phyloP scores from a whole-genome alignment of 371 early-diverging fungal species.

The Chytridium lagenaria region DNA sequence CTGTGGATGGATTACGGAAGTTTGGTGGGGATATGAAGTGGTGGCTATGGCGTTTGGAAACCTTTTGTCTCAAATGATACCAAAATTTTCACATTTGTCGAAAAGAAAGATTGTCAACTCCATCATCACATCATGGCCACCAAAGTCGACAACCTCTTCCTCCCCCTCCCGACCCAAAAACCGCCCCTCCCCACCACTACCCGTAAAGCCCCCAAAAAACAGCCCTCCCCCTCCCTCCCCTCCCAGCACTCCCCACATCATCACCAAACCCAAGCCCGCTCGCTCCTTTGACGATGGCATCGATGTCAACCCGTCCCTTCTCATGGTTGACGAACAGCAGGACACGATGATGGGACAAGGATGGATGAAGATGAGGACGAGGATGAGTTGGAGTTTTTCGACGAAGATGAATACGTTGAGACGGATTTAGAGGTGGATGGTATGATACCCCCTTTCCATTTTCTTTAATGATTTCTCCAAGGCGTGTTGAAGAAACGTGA shows the following conservation, averaged over 20 bases:
- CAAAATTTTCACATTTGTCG: too few species aligned
- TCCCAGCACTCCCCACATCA: not conserved
- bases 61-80: too few species aligned
- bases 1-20: too few species aligned
- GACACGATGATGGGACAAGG: slow-evolving; percentile 8
- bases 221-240: not conserved
- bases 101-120: too few species aligned
- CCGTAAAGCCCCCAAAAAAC: not conserved
- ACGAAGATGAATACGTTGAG: slow-evolving; percentile 37
- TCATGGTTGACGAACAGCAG: not conserved
- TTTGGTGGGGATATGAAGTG: too few species aligned
- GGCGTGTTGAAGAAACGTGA: slow-evolving; percentile 40
- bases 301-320: not conserved
- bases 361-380: slow-evolving; percentile 22
- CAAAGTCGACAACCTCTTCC: not conserved
- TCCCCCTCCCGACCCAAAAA: not conserved
- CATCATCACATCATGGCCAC: too few species aligned
- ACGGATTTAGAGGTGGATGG: slow-evolving; percentile 42
- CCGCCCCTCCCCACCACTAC: not conserved
- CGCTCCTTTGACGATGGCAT: not conserved
- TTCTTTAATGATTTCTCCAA: not conserved
- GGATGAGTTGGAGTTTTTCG: slow-evolving; percentile 21
- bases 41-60: too few species aligned
- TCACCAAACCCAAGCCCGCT: not conserved
- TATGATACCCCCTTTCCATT: not conserved